Conservation (phyloP, 352 stramenopile genomes). For the Pythium scleroteichum region DNA sequence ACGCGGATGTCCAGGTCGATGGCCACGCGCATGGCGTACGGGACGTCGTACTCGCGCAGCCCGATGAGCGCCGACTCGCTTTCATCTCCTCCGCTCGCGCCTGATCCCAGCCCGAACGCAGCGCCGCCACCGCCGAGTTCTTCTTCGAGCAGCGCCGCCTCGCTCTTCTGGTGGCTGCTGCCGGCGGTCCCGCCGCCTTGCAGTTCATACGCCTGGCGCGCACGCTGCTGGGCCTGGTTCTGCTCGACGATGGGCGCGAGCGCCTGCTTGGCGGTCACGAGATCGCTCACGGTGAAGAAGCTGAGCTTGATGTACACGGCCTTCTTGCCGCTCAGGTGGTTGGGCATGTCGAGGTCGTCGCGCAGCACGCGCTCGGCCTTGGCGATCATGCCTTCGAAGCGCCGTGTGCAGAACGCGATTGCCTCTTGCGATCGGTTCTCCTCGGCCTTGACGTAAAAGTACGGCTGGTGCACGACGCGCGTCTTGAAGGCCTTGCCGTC, state of each 20-base stretch:
- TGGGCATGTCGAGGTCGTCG: slow-evolving; percentile 91
- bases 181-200: slow-evolving; percentile 32
- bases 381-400: slow-evolving; percentile 87
- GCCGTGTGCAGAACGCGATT: slow-evolving; percentile 75
- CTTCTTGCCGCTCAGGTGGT: slow-evolving; percentile 88
- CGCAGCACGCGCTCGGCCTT: slow-evolving; percentile 71
- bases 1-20: slow-evolving; percentile 97
- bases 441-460: slow-evolving; percentile 94
- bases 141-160: slow-evolving; percentile 16
- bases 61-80: slow-evolving; percentile 85
- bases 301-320: slow-evolving; percentile 89
- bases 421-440: slow-evolving; percentile 67
- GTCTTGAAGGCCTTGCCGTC: slow-evolving; percentile 95
- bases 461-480: slow-evolving; percentile 94
- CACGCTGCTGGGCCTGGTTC: slow-evolving; percentile 65
- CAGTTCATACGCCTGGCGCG: slow-evolving; percentile 69
- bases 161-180: slow-evolving; percentile 14
- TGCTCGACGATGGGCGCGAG: slow-evolving; percentile 58
- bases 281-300: slow-evolving; percentile 80
- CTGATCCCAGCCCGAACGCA: slow-evolving; percentile 1
- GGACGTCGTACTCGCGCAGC: slow-evolving; percentile 98
- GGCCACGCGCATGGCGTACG: slow-evolving; percentile 94
- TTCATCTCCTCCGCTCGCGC: slow-evolving; percentile 41
- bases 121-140: slow-evolving; percentile 50
- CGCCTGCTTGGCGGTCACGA: slow-evolving; percentile 69